phyloP scores from a whole-genome alignment of 805 yeast genomes.

The Yarrowia sp. region DNA sequence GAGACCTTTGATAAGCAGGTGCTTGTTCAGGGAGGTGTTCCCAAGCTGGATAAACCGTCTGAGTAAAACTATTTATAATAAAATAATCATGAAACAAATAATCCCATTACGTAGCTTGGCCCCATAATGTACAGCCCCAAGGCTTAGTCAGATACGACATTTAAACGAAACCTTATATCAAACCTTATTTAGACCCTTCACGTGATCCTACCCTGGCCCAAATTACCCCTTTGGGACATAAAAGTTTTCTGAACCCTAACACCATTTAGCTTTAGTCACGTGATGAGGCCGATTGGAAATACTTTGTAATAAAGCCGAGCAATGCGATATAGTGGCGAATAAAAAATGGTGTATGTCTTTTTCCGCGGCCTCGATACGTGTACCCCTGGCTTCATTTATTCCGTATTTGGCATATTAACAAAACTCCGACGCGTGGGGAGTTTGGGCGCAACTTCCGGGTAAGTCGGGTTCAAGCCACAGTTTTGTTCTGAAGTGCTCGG shows the following conservation, averaged over 20 bases:
- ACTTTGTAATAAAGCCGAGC: not conserved
- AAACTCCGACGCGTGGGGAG: not conserved
- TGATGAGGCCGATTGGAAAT: not conserved
- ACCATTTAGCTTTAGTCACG: not conserved
- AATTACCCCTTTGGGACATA: not conserved
- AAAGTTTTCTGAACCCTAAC: not conserved
- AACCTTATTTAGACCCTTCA: not conserved
- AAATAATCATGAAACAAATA: too few species aligned
- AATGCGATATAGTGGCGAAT: not conserved
- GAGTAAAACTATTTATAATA: not conserved
- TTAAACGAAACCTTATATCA: not conserved
- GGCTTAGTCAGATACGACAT: too few species aligned
- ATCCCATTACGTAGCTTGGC: too few species aligned
- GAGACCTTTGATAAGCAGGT: constrained; percentile 50
- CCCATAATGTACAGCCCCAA: too few species aligned
- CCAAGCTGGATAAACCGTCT: constrained; percentile 32
- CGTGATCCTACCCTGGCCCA: not conserved
- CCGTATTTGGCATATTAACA: not conserved
- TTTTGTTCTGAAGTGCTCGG: too few species aligned
- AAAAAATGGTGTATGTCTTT: not conserved
- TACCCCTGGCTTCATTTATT: too few species aligned
- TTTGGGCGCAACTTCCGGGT: constrained; percentile 27
- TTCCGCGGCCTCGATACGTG: too few species aligned
- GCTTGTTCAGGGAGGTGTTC: constrained; percentile 49
- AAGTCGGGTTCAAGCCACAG: not conserved